Percentiles rank a stretch among this genome's conserved stretches.
These are phyloP conservation scores for Yarrowia keelungensis DNA, from an alignment of 805 yeast species.

Conservation along the genomic window DNA sequence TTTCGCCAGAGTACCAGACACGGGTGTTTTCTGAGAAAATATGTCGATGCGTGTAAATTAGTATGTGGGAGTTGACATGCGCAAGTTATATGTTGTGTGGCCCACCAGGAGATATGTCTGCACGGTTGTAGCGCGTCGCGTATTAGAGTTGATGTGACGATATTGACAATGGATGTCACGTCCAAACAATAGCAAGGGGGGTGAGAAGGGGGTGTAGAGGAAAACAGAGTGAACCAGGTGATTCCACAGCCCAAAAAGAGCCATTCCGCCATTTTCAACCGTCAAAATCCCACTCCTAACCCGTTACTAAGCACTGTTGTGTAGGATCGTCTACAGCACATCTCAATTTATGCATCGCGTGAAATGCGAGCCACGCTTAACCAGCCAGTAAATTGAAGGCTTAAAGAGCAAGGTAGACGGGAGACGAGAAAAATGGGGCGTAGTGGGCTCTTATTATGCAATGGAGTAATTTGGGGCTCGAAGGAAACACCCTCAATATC, in stretches of 20 bases:
- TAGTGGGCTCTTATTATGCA: too few relatives aligned
- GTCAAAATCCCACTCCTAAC: too few relatives aligned
- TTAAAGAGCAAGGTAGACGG: not conserved
- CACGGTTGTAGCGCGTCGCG: conserved; percentile 37
- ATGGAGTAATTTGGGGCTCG: too few relatives aligned
- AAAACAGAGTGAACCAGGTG: not conserved
- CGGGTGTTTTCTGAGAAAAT: conserved; percentile 11
- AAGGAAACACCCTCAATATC: too few relatives aligned
- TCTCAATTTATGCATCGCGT: conserved; percentile 37
- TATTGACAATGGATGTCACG: conserved; percentile 15
- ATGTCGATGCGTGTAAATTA: conserved; percentile 26
- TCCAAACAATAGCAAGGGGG: not conserved
- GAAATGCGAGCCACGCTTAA: conserved; percentile 36
- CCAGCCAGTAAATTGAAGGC: conserved; percentile 31
- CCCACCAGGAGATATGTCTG: conserved; percentile 37
- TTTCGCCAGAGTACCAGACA: conserved; percentile 2
- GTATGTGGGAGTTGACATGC: conserved; percentile 34
- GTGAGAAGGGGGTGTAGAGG: not conserved
- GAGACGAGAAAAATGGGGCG: too few relatives aligned
- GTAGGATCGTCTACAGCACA: conserved; percentile 29
- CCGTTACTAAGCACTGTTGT: not conserved
- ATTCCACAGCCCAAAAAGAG: not conserved
- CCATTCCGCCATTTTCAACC: not conserved
- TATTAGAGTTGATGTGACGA: conserved; percentile 32
- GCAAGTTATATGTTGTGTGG: conserved; percentile 37